phyloP scores from a whole-genome alignment of 441 rosid genomes.

The Erodium chrysanthum region DNA sequence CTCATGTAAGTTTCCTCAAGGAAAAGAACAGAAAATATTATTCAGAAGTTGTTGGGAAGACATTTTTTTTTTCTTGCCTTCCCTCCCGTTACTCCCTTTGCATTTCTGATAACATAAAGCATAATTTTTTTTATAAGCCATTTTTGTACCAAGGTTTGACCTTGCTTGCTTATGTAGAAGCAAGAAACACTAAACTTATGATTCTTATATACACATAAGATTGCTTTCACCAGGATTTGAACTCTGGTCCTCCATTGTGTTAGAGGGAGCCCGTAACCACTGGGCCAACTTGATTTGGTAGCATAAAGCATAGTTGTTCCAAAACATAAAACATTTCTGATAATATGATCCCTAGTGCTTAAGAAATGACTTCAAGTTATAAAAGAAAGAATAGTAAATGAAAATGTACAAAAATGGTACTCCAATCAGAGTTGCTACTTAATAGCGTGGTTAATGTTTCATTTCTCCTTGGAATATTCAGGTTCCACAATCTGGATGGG shows the following conservation, averaged over 20 bases:
- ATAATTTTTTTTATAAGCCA: too few species aligned
- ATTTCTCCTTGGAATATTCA: constrained; percentile 22
- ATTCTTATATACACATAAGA: too few species aligned
- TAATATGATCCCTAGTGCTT: not conserved
- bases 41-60: not conserved
- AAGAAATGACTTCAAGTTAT: not conserved
- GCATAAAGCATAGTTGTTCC: not conserved
- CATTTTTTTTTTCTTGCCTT: not conserved
- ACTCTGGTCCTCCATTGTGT: too few species aligned
- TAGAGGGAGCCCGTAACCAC: too few species aligned
- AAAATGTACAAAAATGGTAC: not conserved
- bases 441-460: constrained; percentile 5
- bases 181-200: too few species aligned
- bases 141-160: too few species aligned
- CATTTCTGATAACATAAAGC: not conserved
- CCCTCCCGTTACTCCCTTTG: not conserved
- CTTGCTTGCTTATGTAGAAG: too few species aligned
- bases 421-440: not conserved
- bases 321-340: too few species aligned
- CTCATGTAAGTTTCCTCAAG: constrained; percentile 59
- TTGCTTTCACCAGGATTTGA: too few species aligned
- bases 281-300: too few species aligned
- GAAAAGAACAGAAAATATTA: not conserved
- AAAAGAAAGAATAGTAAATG: not conserved
- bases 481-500: constrained; percentile 98